Conservation (phyloP, 345 rosid genomes). For the Salix purpurea region DNA sequence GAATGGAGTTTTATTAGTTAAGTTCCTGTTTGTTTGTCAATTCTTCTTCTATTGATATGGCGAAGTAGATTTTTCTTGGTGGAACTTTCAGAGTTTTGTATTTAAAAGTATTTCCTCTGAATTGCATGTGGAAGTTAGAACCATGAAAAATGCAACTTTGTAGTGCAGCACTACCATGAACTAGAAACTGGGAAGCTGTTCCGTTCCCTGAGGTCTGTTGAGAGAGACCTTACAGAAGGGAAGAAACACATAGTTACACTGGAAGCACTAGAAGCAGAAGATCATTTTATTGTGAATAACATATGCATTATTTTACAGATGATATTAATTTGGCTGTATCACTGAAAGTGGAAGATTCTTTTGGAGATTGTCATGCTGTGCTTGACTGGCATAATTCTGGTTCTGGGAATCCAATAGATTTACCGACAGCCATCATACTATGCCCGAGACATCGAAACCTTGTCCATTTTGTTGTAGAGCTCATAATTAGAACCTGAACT, state of each 20-base stretch:
- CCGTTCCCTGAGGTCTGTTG: conserved; percentile 27
- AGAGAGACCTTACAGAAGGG: conserved; percentile 18
- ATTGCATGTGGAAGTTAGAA: conserved; percentile 1
- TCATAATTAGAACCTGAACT: background rate
- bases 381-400: background rate
- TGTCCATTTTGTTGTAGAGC: background rate
- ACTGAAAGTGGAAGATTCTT: background rate
- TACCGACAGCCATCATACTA: background rate
- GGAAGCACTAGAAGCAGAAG: background rate
- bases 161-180: conserved; percentile 38
- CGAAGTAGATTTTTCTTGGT: background rate
- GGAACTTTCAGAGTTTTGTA: background rate
- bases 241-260: background rate
- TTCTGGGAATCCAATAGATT: background rate
- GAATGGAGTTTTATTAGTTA: background rate
- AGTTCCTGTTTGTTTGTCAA: background rate
- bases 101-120: background rate
- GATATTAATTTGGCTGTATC: background rate
- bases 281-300: conserved; percentile 10
- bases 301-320: background rate
- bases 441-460: background rate
- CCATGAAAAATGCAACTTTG: background rate
- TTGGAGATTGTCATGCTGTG: background rate
- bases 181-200: conserved; percentile 33
- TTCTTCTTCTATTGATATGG: background rate